Evolutionary conservation across 139 green algal genomes (phyloP), one percentile per base, ranked within the genome.

Genomic region (Chlamydomonas sphaeroides): DNA sequence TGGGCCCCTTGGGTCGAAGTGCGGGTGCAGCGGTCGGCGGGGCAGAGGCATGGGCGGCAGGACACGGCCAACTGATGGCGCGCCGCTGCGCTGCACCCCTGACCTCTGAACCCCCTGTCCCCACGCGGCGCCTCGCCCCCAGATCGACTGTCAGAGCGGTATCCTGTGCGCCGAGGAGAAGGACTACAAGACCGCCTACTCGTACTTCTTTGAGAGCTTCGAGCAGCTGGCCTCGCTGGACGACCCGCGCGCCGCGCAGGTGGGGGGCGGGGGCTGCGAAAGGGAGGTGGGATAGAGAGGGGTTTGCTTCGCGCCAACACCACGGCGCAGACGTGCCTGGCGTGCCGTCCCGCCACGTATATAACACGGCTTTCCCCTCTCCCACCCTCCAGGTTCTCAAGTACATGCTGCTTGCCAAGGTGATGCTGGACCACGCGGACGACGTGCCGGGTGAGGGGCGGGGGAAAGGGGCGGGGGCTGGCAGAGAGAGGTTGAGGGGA

Each of bases 131-230:
- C 91, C n/a, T 21, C 45, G 45, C 45, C 45, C 45, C 45, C 45
- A 98, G 86, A 97, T 98, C 69, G 95, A 98, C 90, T 92, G 88
- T 26, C 96, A 99, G 89, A 95, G 87, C 26, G 97, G 97, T 56
- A 96, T 95, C 36, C 90, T 99, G n/a, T 94, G 98, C 73, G 95
- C 95, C 32, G 97, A 99, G 75, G 97, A 99, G 90, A 95, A 96
- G 83, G 97, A 99, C 91, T 99, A 96, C 94, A 99, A 98, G 93
- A 99, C 97, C 5, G 96, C 92, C 8, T 99, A 97, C 88, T 97
- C 91, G 17, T 99, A 99, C 91, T 99, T 99, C 86, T 99, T 97
- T 80, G 97, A 99, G 90, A 95, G 94, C 3, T 99, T 99, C 89
- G 97, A 99, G 92, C 92, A 94, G 80, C 88, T 87, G 39, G 90